Base-by-base conservation (phyloP, 2,329 filamentous ascomycete genomes). In the Epichloe festucae region DNA sequence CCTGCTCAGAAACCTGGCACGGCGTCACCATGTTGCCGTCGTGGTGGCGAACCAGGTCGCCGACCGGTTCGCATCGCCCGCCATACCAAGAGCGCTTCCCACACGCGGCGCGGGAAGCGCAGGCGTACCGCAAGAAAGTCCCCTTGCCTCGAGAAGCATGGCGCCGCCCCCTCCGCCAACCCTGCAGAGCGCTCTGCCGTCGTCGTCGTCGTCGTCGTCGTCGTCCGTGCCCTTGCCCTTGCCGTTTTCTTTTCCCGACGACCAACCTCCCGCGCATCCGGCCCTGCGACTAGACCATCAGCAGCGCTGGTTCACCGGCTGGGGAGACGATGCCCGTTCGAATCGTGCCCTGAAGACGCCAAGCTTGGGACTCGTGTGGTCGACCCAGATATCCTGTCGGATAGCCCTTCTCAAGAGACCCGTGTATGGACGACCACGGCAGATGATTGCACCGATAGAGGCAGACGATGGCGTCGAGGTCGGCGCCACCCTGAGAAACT, bases 11-110 rank as follows among this genome's bases (percentile, higher is more conserved):
- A 77, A 84, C 40, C 71, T 97, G 1, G 93, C 93, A 1, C 78
- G 79, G 39, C 78, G 77, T 42, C 74, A 94, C 61, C 76, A 84
- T 57, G 73, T 96, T 45, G 90, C 89, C 23, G 76, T 98, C 31
- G 89, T 98, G 1, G 86, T 96, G 3, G 87, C 91, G 5, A 98
- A 98, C 64, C 93, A 98, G 67, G 91, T 98, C 34, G 87, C 88
- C 5, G 93, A 98, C 68, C 84, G 89, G 4, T 95, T 98, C 59
- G 57, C 62, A 50, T 62, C 62, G 6, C 63, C 61, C 17, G 50
- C 46, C 1, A 8, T 44, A 8, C 46, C 10, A 1, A 19, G 17
- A 23, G 38, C 19, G 15, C 56, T 57, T 17, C 49, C 46, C n/a
- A 5, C 23, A 23, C 27, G 14, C 36, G 12, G 46, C 3, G 38